Evolutionary conservation across 495 filamentous ascomycete genomes (phyloP), one percentile per base, ranked within the genome.

Genomic region (Penicillium desertorum): DNA sequence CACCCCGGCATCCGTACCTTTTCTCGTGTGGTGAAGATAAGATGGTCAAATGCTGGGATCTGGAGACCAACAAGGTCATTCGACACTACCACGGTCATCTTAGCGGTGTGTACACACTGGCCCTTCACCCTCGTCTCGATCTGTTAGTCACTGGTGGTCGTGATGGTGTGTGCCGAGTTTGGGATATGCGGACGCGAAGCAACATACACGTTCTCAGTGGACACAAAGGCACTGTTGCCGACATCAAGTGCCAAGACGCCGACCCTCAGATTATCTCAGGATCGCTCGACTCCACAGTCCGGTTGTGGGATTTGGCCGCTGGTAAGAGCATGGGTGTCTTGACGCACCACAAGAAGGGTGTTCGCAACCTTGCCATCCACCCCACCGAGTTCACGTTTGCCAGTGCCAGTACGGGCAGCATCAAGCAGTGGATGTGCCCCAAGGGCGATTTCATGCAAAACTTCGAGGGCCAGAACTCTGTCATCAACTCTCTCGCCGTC

Each of bases 11-110:
- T 71, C 95, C 95, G 2, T 99, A 99, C 69, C 82, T 99, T 34
- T 99, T 98, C 73, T 96, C 90, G 14, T 98, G 95, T 63, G 95
- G 90, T 50, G 95, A 99, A 72, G 95, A 99, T 71, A 99, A 99
- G 81, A 97, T 96, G 91, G 95, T 99, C 36, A 98, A 98, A 74
- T 98, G 95, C 77, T 99, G 95, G 95, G 95, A 99, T 77, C 73
- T 99, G 62, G 95, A 99, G 69, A 94, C 90, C 8, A 99, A 99
- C 72, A 96, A 96, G 73, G 95, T 99, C 53, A 99, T 99, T 64
- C 83, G 94, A 32, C 93, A 99, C 72, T 98, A 98, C 73, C 95
- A 99, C 75, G 95, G 95, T 17, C 95, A 99, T 74, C 78, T 99
- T 4, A 95, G 90, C 59, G 95, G 95, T 62, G 95, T 99, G 5